A percentile compares a stretch with the other conserved stretches of the same genome.
Evolutionary conservation across 2,329 filamentous ascomycete genomes (phyloP).

Genomic region (Aureobasidium pullulans): DNA sequence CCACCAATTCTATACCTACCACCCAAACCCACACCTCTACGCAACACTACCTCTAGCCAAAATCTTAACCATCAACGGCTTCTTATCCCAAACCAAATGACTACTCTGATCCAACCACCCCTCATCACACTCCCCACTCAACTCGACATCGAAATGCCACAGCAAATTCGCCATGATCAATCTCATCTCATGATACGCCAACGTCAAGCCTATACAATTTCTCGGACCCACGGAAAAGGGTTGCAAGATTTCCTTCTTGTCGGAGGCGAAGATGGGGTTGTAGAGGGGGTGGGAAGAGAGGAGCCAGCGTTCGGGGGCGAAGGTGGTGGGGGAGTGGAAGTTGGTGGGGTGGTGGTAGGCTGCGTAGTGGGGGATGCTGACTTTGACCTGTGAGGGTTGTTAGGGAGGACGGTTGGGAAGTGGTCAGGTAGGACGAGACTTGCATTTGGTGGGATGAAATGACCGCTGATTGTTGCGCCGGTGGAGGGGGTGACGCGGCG

Average conservation of each 20-base stretch:
- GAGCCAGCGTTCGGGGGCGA: constrained; percentile 27
- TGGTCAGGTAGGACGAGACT: background rate
- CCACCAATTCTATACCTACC: no score
- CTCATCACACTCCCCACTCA: background rate
- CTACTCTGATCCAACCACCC: constrained; percentile 2
- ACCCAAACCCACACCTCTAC: background rate
- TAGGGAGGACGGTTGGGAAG: background rate
- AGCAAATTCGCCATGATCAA: constrained; percentile 2
- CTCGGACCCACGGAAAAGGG: constrained; percentile 18
- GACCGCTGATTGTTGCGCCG: constrained; percentile 22
- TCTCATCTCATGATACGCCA: constrained; percentile 7
- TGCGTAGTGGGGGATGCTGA: constrained; percentile 10
- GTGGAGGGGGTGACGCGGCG: constrained; percentile 20
- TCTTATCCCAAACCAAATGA: constrained; percentile 11
- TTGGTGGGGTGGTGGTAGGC: background rate
- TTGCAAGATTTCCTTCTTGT: constrained; percentile 21
- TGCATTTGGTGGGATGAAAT: constrained; percentile 20
- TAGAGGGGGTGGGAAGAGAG: constrained; percentile 1
- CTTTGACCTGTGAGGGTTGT: background rate
- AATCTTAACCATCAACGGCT: background rate
- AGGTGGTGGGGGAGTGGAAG: constrained; percentile 18
- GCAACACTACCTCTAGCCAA: background rate
- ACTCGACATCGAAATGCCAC: constrained; percentile 1
- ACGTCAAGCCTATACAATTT: constrained; percentile 3
- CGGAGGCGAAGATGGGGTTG: constrained; percentile 19